These are phyloP conservation scores for Microsporum audouinii DNA, from an alignment of 2,329 filamentous ascomycete species.

Conservation along the genomic window DNA sequence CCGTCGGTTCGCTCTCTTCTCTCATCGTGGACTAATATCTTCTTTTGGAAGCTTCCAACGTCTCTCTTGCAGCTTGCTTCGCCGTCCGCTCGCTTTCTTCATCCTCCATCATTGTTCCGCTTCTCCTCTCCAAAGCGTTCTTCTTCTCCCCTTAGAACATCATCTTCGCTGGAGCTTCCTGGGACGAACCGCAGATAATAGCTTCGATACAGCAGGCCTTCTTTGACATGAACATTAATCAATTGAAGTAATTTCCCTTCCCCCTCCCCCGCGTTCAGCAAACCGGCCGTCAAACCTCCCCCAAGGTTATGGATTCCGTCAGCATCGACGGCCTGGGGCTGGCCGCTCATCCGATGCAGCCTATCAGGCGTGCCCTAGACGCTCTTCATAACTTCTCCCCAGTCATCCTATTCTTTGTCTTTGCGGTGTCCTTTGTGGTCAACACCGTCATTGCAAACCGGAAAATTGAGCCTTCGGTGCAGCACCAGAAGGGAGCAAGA, in stretches of 20 bases:
- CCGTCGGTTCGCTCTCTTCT: slow-evolving; percentile 3
- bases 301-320: slow-evolving; percentile 12
- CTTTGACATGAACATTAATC: slow-evolving; percentile 9
- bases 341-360: slow-evolving; percentile 23
- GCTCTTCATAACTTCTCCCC: slow-evolving; percentile 50
- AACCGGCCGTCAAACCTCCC: slow-evolving; percentile 2
- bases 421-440: slow-evolving; percentile 50
- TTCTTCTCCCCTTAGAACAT: slow-evolving; percentile 1
- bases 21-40: not conserved
- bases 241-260: slow-evolving; percentile 8
- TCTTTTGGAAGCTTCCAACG: slow-evolving; percentile 5
- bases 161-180: too few relatives aligned
- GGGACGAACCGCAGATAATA: not conserved
- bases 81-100: not conserved
- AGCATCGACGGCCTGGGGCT: slow-evolving; percentile 8
- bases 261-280: not conserved
- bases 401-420: slow-evolving; percentile 52
- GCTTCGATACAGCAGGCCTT: not conserved
- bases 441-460: slow-evolving; percentile 48
- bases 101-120: not conserved
- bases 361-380: slow-evolving; percentile 34
- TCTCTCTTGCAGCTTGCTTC: slow-evolving; percentile 3
- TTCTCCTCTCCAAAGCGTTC: not conserved
- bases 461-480: slow-evolving; percentile 36
- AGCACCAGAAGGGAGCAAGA: slow-evolving; percentile 30